A percentile compares a stretch with the other conserved stretches of the same genome.
Conservation (phyloP, 164 flowering plant species). For the Santalum album region DNA sequence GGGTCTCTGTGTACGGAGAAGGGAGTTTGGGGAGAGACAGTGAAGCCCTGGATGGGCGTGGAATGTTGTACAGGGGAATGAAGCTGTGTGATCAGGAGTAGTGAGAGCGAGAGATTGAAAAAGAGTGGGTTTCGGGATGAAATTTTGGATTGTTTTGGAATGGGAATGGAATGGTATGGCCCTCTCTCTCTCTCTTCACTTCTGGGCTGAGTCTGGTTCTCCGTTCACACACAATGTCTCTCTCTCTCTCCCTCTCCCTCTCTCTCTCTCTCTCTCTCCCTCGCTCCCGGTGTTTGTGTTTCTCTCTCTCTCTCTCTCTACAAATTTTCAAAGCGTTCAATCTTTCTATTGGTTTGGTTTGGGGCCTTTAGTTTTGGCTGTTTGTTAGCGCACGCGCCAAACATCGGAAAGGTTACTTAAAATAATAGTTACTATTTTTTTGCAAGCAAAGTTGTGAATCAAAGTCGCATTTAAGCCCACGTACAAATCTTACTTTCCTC, state of each 20-base stretch:
- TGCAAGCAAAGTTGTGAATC: too few relatives aligned
- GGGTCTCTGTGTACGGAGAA: constrained; percentile 2
- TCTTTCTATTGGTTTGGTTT: not conserved
- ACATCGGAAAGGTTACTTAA: constrained; percentile 6
- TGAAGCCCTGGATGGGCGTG: not conserved
- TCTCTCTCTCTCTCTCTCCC: constrained; percentile 1
- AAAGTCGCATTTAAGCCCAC: too few relatives aligned
- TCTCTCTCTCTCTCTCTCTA: constrained; percentile 7
- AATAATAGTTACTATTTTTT: too few relatives aligned
- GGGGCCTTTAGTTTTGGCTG: constrained; percentile 5
- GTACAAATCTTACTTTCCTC: too few relatives aligned
- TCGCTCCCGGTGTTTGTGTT: too few relatives aligned
- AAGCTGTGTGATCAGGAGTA: not conserved
- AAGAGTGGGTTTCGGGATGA: not conserved
- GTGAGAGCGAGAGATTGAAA: not conserved
- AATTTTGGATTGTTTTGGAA: too few relatives aligned
- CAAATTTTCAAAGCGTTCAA: constrained; percentile 8
- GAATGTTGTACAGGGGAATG: not conserved
- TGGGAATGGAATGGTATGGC: not conserved
- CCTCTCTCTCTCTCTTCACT: constrained; percentile 6
- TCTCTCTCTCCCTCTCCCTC: constrained; percentile 1
- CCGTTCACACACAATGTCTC: too few relatives aligned
- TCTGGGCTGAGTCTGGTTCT: too few relatives aligned
- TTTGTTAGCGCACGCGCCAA: constrained; percentile 26
- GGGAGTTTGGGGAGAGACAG: not conserved